Base-by-base conservation (phyloP, 2,329 filamentous ascomycete genomes). In the Penicillium brasilianum region DNA sequence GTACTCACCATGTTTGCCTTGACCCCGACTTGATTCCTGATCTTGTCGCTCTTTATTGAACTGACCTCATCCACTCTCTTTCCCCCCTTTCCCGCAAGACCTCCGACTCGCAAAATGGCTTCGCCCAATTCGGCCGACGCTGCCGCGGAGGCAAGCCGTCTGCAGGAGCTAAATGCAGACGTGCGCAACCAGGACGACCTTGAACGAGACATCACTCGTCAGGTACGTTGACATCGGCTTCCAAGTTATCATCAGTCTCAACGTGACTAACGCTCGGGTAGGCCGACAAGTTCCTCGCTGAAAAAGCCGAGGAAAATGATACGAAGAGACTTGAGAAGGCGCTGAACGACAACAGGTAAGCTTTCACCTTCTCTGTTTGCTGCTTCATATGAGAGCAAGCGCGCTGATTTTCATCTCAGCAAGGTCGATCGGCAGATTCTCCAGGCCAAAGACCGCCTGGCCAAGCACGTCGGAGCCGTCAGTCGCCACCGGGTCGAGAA, bases 121-220 rank as follows among this genome's bases (percentile, higher is more conserved):
- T 52, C 32, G 55, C 48, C 20, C 53, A 41, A 25, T 43, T 54
- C 18, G 57, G 43, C 55, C 43, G 58, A 43, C 22, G 57, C 37
- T 37, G 59, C 59, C 60, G 85, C 87, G 63, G 88, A 91, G 70
- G 84, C 84, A 44, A 82, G 83, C 55, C 84, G 85, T 20, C 79
- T 93, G 30, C 81, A 83, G 59, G 84, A 84, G 46, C 79, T 93
- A 43, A 88, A 89, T 4, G 85, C 88, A 55, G 84, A 88, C 60
- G 87, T 95, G 22, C 88, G 92, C 59, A 88, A 97, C 70, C 94
- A 98, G 75, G 89, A 93, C 79, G 93, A 97, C 61, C 80, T 98
- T 20, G 94, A 97, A 76, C 86, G 92, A 63, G 93, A 97, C 71
- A 96, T 98, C 65, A 84, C 86, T 30, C 82, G 83, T 48, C 85